Base-by-base conservation (phyloP, 768 basidiomycete genomes). In the Dendrothele bispora region DNA sequence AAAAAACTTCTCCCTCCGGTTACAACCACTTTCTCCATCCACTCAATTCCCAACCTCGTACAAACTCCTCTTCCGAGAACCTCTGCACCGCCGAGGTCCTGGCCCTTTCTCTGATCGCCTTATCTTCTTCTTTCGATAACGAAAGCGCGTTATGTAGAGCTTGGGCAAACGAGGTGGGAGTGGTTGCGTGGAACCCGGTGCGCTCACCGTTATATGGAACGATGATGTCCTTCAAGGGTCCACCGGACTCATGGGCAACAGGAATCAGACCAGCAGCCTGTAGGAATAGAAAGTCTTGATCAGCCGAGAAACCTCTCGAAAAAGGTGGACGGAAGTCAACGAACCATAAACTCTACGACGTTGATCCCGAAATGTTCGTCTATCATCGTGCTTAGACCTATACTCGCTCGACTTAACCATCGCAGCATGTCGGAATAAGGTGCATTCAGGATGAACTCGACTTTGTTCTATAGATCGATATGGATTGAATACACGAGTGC, bases 341-440 rank as follows among this genome's bases (percentile, higher is more conserved):
- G 54, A 40, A 90, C 95, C 95, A 98, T 95, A 57, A 90, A 95
- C 64, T 99, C 95, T 7, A 99, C 95, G 29, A 99, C 78, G 56
- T 94, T 97, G 63, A 99, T 98, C 2, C 97, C 95, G 53, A 98
- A 99, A 63, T 99, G 95, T 65, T 99, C 95, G 60, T 98, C 94
- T 1, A 93, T 79, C 95, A 99, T 99, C 12, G 95, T 97, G 60
- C 91, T 95, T 21, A 98, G 62, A 0, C 95, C 95, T 14, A 98
- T 77, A 52, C 85, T 88, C 2, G 93, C 83, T 37, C 69, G 69
- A 6, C 86, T 82, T 2, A 99, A 73, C 77, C 86, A 84, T 5
- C 64, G 59, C 3, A 93, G 75, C 50, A 98, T 76, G 22, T 75
- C 77, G 0, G 82, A 61, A 54, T 88, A 98, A 4, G 88, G 70